Evolutionary conservation across 164 flowering plant species (phyloP).

Genomic region (Nelumbo lutea): DNA sequence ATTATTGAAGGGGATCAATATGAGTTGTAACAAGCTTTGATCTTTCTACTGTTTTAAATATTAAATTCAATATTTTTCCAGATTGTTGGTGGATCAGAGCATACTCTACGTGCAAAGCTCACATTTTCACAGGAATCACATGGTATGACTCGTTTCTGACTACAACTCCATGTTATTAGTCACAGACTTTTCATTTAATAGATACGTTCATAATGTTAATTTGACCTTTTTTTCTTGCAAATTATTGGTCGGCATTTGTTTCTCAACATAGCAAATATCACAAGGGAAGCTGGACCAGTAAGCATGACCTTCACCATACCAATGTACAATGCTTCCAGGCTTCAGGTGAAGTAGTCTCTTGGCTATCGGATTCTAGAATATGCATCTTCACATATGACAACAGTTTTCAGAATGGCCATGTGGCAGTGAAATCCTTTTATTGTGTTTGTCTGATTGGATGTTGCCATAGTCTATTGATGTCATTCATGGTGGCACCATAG

Average conservation of each 20-base stretch:
- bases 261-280: slow-evolving; percentile 53
- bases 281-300: slow-evolving; percentile 87
- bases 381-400: background rate
- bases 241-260: background rate
- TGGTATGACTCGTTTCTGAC: slow-evolving; percentile 37
- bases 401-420: too few species aligned
- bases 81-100: slow-evolving; percentile 95
- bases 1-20: background rate
- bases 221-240: background rate
- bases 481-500: too few species aligned
- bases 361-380: background rate
- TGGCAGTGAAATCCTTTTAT: too few species aligned
- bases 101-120: slow-evolving; percentile 84
- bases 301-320: slow-evolving; percentile 90
- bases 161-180: background rate
- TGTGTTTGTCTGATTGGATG: too few species aligned
- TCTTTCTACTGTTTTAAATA: slow-evolving; percentile 1
- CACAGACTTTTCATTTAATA: background rate
- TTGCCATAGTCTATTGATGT: too few species aligned
- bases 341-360: slow-evolving; percentile 51
- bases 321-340: slow-evolving; percentile 82
- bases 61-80: slow-evolving; percentile 22
- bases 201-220: too few species aligned
- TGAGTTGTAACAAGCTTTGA: background rate
- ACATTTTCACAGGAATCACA: slow-evolving; percentile 87